Conservation (phyloP, 352 stramenopile species). For the Phytophthora brassicae region DNA sequence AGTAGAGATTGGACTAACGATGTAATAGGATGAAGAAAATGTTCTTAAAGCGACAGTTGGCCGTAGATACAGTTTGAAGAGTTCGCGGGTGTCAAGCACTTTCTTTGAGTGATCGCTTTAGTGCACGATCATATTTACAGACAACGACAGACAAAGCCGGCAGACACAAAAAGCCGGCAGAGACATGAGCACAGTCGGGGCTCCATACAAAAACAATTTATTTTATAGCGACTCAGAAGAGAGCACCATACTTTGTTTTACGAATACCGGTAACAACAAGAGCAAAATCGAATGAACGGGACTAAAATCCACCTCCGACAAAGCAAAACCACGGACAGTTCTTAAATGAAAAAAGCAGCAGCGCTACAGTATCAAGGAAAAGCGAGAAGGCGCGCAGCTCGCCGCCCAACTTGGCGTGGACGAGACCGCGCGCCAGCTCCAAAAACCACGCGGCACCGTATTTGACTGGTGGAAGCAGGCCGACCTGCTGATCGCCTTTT, state of each 20-base stretch:
- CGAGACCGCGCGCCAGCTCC: not conserved
- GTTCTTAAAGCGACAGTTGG: too few relatives aligned
- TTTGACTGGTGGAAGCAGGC: not conserved
- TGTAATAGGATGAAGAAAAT: too few relatives aligned
- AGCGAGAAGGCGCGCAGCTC: not conserved
- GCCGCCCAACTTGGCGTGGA: not conserved
- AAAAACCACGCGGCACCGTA: not conserved
- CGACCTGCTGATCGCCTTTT: not conserved
- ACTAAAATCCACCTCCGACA: not conserved
- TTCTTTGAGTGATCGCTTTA: too few relatives aligned
- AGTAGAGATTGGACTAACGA: too few relatives aligned
- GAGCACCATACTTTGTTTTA: not conserved
- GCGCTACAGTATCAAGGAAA: not conserved
- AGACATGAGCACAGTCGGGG: not conserved
- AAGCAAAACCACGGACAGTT: not conserved
- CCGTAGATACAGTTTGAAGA: too few relatives aligned
- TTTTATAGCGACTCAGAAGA: not conserved
- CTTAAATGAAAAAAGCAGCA: not conserved
- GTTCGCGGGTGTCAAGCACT: too few relatives aligned
- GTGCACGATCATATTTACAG: too few relatives aligned
- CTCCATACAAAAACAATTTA: not conserved
- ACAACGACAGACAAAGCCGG: constrained; percentile 6
- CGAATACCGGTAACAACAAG: not conserved
- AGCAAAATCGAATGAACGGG: not conserved
- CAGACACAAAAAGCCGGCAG: not conserved